These are phyloP conservation scores for Pythium rishiriense DNA, from an alignment of 352 stramenopile species.

Conservation along the genomic window DNA sequence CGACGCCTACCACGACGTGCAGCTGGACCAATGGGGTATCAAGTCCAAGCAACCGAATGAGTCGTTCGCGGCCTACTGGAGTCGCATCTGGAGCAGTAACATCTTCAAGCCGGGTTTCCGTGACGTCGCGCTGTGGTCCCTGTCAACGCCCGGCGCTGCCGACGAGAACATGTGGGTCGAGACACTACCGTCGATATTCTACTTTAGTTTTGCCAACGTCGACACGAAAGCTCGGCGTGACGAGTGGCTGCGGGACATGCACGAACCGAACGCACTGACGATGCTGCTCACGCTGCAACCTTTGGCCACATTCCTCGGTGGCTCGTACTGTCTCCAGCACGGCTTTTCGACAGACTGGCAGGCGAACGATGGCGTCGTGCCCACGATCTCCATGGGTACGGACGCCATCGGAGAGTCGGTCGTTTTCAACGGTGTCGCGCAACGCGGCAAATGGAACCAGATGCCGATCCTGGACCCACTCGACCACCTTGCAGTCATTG, in stretches of 20 bases:
- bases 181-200: slow-evolving; percentile 54
- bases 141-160: slow-evolving; percentile 37
- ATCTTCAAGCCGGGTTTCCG: slow-evolving; percentile 42
- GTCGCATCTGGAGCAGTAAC: slow-evolving; percentile 36
- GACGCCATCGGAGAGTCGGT: slow-evolving; percentile 41
- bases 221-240: no score
- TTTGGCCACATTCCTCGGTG: no score
- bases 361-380: slow-evolving; percentile 49
- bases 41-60: slow-evolving; percentile 27
- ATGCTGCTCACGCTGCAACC: slow-evolving; percentile 53
- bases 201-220: slow-evolving; percentile 41
- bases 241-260: slow-evolving; percentile 42
- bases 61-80: slow-evolving; percentile 34
- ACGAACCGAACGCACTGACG: slow-evolving; percentile 47
- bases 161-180: slow-evolving; percentile 49
- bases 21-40: slow-evolving; percentile 63
- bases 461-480: slow-evolving; percentile 46
- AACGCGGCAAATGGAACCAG: slow-evolving; percentile 49
- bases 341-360: slow-evolving; percentile 29
- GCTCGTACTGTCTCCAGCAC: no score
- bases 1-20: slow-evolving; percentile 44
- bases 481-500: slow-evolving; percentile 49
- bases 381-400: slow-evolving; percentile 49
- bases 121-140: slow-evolving; percentile 42
- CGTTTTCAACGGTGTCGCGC: slow-evolving; percentile 33